Conservation (phyloP, 768 basidiomycete species). For the Rhizopogon roseolus region DNA sequence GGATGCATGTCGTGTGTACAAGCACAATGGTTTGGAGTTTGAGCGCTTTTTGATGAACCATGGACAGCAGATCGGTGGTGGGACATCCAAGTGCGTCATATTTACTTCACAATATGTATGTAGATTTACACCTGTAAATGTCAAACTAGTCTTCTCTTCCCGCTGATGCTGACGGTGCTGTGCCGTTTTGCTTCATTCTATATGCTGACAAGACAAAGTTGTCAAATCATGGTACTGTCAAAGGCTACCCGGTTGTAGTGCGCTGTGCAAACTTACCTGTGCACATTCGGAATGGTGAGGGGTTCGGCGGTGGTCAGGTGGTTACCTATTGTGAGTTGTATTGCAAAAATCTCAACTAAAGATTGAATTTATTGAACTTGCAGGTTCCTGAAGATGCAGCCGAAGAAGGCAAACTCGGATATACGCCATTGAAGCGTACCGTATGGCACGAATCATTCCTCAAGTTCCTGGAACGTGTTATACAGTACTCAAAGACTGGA, state of each 20-base stretch:
- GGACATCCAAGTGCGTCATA: constrained; percentile 29
- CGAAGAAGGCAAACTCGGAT: constrained; percentile 25
- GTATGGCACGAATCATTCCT: constrained; percentile 35
- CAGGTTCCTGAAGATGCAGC: constrained; percentile 28
- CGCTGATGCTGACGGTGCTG: background rate
- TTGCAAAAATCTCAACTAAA: too few relatives aligned
- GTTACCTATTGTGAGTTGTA: constrained; percentile 12
- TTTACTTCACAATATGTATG: background rate
- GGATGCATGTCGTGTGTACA: constrained; percentile 25
- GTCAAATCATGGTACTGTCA: constrained; percentile 12
- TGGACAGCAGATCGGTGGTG: constrained; percentile 33
- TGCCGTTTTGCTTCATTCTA: constrained; percentile 5
- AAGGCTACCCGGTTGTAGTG: constrained; percentile 16
- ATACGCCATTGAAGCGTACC: constrained; percentile 26
- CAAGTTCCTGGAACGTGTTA: constrained; percentile 25
- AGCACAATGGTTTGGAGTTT: constrained; percentile 20
- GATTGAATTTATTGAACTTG: background rate
- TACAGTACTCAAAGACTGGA: constrained; percentile 14
- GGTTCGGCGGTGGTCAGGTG: constrained; percentile 14
- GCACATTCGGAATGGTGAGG: constrained; percentile 11
- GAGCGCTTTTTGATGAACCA: constrained; percentile 29
- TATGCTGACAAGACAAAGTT: constrained; percentile 16
- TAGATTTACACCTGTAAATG: background rate
- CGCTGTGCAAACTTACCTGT: constrained; percentile 12
- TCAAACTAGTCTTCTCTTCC: background rate